phyloP scores from a whole-genome alignment of 192 early-diverging fungal species.

The Ramicandelaber brevisporus region DNA sequence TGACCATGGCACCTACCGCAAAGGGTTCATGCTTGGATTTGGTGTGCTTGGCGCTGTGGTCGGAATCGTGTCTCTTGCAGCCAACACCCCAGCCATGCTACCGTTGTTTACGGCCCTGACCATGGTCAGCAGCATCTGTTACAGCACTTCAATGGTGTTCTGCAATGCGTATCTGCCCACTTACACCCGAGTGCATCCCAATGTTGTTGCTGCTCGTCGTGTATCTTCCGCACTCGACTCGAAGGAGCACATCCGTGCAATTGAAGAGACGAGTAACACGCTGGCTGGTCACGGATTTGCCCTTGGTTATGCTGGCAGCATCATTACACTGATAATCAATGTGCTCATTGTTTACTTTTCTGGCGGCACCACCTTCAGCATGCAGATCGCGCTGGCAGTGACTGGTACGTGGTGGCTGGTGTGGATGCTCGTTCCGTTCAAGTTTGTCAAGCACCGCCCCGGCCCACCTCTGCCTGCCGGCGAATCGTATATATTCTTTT shows the following conservation, averaged over 20 bases:
- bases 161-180: constrained; percentile 19
- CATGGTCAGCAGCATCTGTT: constrained; percentile 18
- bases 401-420: constrained; percentile 19
- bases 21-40: constrained; percentile 4
- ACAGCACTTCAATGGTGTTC: constrained; percentile 18
- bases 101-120: constrained; percentile 13
- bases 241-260: background rate
- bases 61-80: constrained; percentile 14
- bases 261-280: constrained; percentile 4
- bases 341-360: constrained; percentile 12
- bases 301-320: constrained; percentile 18
- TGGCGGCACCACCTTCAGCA: constrained; percentile 8
- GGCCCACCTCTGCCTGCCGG: constrained; percentile 13
- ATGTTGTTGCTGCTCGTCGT: background rate
- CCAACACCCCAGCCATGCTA: constrained; percentile 7
- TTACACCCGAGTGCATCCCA: constrained; percentile 1
- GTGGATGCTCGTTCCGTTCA: constrained; percentile 10
- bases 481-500: constrained; percentile 15
- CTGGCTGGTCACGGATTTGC: constrained; percentile 19
- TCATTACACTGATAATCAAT: constrained; percentile 13
- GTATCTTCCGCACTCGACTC: no score
- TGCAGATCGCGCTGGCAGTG: constrained; percentile 9
- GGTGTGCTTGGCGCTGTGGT: constrained; percentile 9
- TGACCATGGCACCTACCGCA: constrained; percentile 12
- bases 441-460: constrained; percentile 11